These are phyloP conservation scores for Myxozyma mucilagina DNA, from an alignment of 805 yeast genomes.

Conservation along the genomic window DNA sequence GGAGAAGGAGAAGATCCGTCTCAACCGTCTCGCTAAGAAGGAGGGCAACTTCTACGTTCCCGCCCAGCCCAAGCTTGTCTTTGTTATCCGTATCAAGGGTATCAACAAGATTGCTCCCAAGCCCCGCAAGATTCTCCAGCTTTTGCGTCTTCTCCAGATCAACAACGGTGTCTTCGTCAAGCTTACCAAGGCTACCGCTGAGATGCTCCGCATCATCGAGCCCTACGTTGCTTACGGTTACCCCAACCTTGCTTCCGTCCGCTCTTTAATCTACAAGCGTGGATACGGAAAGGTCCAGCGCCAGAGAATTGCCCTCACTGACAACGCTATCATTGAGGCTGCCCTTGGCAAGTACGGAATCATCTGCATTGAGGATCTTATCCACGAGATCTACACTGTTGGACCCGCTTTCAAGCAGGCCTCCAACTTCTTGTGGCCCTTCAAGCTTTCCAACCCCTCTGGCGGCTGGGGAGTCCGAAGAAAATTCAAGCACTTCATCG, in stretches of 20 bases:
- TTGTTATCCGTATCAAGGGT: conserved; percentile 78
- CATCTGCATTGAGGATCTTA: conserved; percentile 71
- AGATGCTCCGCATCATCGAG: conserved; percentile 74
- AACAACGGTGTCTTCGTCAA: conserved; percentile 78
- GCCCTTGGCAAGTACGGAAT: conserved; percentile 73
- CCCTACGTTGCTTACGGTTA: conserved; percentile 82
- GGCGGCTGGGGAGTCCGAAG: conserved; percentile 81
- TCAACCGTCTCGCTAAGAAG: conserved; percentile 93
- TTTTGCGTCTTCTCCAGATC: conserved; percentile 74
- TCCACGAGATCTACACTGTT: conserved; percentile 79
- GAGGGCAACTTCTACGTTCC: conserved; percentile 88
- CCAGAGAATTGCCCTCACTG: conserved; percentile 72
- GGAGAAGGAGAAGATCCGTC: conserved; percentile 71
- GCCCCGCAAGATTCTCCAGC: conserved; percentile 79
- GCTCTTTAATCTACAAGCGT: conserved; percentile 78
- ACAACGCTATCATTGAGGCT: conserved; percentile 71
- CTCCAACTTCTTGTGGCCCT: conserved; percentile 83
- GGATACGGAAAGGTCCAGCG: conserved; percentile 80
- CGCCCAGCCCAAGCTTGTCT: conserved; percentile 67
- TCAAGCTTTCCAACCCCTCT: conserved; percentile 77
- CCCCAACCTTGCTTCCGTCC: conserved; percentile 72
- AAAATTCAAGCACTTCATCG: conserved; percentile 81
- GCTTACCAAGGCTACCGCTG: conserved; percentile 77
- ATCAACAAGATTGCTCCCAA: conserved; percentile 76
- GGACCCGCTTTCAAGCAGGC: conserved; percentile 87